Evolutionary conservation across 2,329 filamentous ascomycete genomes (phyloP).

Genomic region (Daldinia sp.): DNA sequence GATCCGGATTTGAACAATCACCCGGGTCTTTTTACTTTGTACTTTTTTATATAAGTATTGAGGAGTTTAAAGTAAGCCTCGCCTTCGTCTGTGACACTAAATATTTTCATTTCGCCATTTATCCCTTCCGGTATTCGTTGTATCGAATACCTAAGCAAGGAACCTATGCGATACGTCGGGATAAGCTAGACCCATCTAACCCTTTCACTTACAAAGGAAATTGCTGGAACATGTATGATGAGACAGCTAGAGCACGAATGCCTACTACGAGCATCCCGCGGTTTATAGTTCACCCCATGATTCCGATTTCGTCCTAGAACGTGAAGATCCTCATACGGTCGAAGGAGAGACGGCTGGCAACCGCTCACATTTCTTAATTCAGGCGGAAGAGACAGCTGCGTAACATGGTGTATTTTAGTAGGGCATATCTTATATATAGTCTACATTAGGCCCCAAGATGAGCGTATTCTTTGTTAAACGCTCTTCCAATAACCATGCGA

Average conservation of each 20-base stretch:
- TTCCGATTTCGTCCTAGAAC: constrained; percentile 9
- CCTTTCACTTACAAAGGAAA: constrained; percentile 1
- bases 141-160: background rate
- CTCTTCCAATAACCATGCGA: constrained; percentile 91
- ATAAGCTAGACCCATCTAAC: background rate
- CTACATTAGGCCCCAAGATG: constrained; percentile 40
- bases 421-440: constrained; percentile 28
- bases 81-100: constrained; percentile 6
- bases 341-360: constrained; percentile 20
- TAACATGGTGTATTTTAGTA: too few relatives aligned
- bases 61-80: too few relatives aligned
- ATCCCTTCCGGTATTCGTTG: background rate
- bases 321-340: constrained; percentile 8
- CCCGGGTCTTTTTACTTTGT: background rate
- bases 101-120: constrained; percentile 13
- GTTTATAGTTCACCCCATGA: too few relatives aligned
- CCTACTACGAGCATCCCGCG: background rate
- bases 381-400: too few relatives aligned
- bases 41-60: too few relatives aligned
- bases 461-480: constrained; percentile 86
- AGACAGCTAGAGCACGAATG: constrained; percentile 8
- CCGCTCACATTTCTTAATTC: constrained; percentile 20
- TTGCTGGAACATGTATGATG: constrained; percentile 12
- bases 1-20: background rate
- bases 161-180: background rate